A percentile compares a stretch with the other conserved stretches of the same genome.
phyloP scores from a whole-genome alignment of 1,139 yeast species.

The Hanseniaspora gamundiae region DNA sequence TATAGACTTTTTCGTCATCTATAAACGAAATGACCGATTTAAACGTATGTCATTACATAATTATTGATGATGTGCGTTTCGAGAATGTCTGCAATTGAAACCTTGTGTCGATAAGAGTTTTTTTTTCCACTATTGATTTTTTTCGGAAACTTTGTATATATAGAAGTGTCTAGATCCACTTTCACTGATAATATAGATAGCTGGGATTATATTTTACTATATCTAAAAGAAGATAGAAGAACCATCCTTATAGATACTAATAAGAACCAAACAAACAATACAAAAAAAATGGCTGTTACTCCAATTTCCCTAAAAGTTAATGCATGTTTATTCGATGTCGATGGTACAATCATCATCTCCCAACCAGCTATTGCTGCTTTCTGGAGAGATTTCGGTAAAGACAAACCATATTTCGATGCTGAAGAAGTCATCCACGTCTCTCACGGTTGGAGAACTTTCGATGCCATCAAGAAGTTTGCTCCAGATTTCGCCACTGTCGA shows the following conservation, averaged over 20 bases:
- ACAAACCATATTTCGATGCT: constrained; percentile 59
- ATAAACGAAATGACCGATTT: no score
- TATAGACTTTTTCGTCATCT: no score
- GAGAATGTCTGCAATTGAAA: no score
- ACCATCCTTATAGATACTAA: no score
- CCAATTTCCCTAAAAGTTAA: constrained; percentile 23
- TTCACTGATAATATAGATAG: no score
- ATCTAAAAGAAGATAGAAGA: not conserved
- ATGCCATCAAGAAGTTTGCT: constrained; percentile 61
- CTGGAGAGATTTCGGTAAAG: constrained; percentile 63
- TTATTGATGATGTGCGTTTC: no score
- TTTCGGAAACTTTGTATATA: no score
- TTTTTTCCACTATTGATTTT: no score
- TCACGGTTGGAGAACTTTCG: constrained; percentile 77
- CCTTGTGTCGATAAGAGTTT: no score
- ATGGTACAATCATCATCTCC: constrained; percentile 75
- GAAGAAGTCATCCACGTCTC: constrained; percentile 60
- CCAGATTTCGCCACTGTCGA: constrained; percentile 61
- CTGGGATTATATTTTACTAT: no score
- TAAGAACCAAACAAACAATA: constrained; percentile 1
- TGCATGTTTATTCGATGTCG: constrained; percentile 60
- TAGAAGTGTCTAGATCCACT: no score
- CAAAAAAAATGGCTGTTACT: constrained; percentile 17
- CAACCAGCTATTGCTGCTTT: constrained; percentile 73
- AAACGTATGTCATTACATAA: no score